Base-by-base conservation (phyloP, 257 asterid species). In the Primulina tabacum region DNA sequence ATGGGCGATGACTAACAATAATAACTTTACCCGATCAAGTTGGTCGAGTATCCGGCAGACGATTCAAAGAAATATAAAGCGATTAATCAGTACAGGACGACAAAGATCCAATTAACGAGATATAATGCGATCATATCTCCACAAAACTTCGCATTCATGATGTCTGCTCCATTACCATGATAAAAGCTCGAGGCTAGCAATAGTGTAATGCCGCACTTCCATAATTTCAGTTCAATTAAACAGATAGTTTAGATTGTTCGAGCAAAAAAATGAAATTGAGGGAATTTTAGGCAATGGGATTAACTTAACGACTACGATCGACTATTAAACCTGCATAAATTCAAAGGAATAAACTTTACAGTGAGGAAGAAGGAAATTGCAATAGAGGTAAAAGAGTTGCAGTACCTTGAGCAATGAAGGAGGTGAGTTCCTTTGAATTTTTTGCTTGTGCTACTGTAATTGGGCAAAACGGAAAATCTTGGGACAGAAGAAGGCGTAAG, bases 391-490 rank as follows among this genome's bases (percentile, higher is more conserved):
- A 62, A 55, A 63, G 43, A 69, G 40, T 11, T 11, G 61, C 50
- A 9, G 50, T 10, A 81, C 85, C 81, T 73, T 70, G 80, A 65
- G 79, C 81, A 78, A 33, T 70, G 24, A 28, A 78, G 77, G 28
- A 40, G 57, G 55, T 52, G 79, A 18, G 62, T 74, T 47, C 71
- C n/a, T 26, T 20, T 21, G 12, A 62, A 67, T 28, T 72, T 78
- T 17, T 28, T 63, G 71, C 29, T 64, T 29, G 14, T 58, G 21
- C n/a, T 32, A 59, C 38, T 11, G 56, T 62, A n/a, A 59, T 35
- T 69, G 56, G 67, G 70, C 63, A 40, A 38, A 70, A 63, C 9
- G 24, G 78, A 58, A 62, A 69, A 38, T 18, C 33, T 62, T 16
- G 79, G 59, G 67, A 70, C 21, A 35, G 80, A 65, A 72, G 75